Evolutionary conservation across 805 yeast genomes (phyloP).

Genomic region (Candida mattraensis): DNA sequence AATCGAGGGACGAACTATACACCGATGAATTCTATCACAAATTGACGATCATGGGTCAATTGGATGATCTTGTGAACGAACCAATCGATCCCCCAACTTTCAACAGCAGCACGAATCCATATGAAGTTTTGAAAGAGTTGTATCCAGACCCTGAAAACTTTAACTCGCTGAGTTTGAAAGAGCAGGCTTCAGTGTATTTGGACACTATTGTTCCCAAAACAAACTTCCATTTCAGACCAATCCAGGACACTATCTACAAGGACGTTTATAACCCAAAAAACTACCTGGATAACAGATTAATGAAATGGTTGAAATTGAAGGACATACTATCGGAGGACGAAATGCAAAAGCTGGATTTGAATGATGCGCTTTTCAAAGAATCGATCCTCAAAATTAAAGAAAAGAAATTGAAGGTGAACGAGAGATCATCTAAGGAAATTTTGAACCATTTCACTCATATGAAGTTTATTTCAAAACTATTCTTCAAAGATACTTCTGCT

Average conservation of each 20-base stretch:
- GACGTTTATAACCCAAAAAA: constrained; percentile 31
- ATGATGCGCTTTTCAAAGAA: constrained; percentile 25
- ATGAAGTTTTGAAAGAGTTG: constrained; percentile 17
- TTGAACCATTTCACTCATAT: constrained; percentile 26
- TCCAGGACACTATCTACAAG: constrained; percentile 30
- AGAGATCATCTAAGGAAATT: constrained; percentile 26
- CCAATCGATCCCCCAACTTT: constrained; percentile 24
- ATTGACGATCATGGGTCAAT: constrained; percentile 26
- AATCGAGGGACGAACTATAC: constrained; percentile 22
- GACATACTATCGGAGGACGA: constrained; percentile 25
- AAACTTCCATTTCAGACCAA: constrained; percentile 27
- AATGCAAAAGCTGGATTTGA: constrained; percentile 20
- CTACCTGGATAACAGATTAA: constrained; percentile 27
- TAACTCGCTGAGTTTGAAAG: constrained; percentile 9
- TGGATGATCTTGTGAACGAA: constrained; percentile 33
- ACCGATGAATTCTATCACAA: constrained; percentile 30
- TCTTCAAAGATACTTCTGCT: constrained; percentile 17
- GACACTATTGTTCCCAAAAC: constrained; percentile 21
- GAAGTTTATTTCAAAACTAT: constrained; percentile 27
- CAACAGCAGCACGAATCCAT: constrained; percentile 26
- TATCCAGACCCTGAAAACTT: constrained; percentile 20
- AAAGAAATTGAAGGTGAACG: constrained; percentile 25
- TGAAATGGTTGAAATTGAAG: constrained; percentile 30
- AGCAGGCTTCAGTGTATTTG: constrained; percentile 22
- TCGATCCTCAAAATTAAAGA: constrained; percentile 21